Evolutionary conservation across 768 basidiomycete species (phyloP).

Genomic region (Naganishia onofrii): DNA sequence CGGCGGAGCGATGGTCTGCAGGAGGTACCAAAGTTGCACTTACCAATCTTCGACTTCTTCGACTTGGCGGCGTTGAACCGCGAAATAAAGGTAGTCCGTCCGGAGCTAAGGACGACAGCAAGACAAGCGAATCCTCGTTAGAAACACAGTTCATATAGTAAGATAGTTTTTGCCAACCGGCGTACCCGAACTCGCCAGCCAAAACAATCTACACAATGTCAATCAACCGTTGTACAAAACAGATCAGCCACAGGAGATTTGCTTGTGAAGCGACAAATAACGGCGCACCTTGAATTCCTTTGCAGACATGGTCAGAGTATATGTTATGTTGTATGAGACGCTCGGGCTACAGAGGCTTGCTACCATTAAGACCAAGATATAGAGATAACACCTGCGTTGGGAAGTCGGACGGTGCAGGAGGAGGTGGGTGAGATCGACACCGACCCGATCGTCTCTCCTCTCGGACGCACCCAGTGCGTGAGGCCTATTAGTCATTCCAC

Average conservation of each 20-base stretch:
- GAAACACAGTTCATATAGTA: too few relatives aligned
- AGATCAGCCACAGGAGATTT: background rate
- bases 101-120: slow-evolving; percentile 4
- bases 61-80: slow-evolving; percentile 30
- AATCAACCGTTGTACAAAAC: background rate
- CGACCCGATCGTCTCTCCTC: background rate
- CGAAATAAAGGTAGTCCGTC: slow-evolving; percentile 32
- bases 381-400: too few relatives aligned
- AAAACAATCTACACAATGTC: slow-evolving; percentile 31
- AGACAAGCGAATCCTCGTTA: background rate
- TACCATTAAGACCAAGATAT: too few relatives aligned
- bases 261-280: too few relatives aligned
- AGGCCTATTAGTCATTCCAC: slow-evolving; percentile 21
- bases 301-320: slow-evolving; percentile 28
- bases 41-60: slow-evolving; percentile 34
- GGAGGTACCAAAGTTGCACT: background rate
- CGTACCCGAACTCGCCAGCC: slow-evolving; percentile 36
- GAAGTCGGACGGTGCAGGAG: too few relatives aligned
- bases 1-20: background rate
- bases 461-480: background rate
- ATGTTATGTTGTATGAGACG: background rate
- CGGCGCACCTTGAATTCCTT: slow-evolving; percentile 34
- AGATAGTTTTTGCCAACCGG: too few relatives aligned
- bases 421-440: background rate
- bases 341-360: too few relatives aligned